Base-by-base conservation (phyloP, 495 filamentous ascomycete species). In the Penicillium turbatum region DNA sequence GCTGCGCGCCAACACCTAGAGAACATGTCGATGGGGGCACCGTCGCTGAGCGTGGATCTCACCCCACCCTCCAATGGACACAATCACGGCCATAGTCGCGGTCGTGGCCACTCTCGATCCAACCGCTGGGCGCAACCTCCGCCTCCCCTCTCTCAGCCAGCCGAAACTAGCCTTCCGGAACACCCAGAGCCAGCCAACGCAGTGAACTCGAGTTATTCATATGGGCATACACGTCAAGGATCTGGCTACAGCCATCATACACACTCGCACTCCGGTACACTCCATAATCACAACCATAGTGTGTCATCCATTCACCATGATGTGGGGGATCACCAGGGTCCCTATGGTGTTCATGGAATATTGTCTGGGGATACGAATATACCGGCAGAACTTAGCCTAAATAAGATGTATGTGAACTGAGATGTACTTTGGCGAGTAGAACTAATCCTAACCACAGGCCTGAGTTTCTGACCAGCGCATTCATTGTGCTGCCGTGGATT, bases 31-130 rank as follows among this genome's bases (percentile, higher is more conserved):
- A 67, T 66, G 56, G 70, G 69, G 60, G 50, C 61, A 45, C 55
- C 66, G 54, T 63, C 63, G 49, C 64, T 62, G 51, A 62, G 48
- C 41, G 64, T 64, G 65, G 66, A 73, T 55, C 55, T 64, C 30
- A 56, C 65, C 40, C 56, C 67, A 43, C 55, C 59, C 19, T 56
- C 61, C 34, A 60, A 61, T 57, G 61, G 59, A 47, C 65, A 72
- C 54, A 48, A 57, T 15, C 64, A 68, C 38, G 60, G 68, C 19
- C 70, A 75, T 38, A 66, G 64, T 59, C 68, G 68, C 21, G 53
- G 67, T 32, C 72, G 67, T 31, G 73, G 73, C n/a, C 74, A 75
- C 51, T 65, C 62, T 52, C 70, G 74, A 42, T 72, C 70, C 32
- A 58, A 51, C 40, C 71, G 68, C 52, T 70, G 59, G 55, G 61